Evolutionary conservation across 169 alveolate genomes (phyloP).

Genomic region (Eimeria zaria): DNA sequence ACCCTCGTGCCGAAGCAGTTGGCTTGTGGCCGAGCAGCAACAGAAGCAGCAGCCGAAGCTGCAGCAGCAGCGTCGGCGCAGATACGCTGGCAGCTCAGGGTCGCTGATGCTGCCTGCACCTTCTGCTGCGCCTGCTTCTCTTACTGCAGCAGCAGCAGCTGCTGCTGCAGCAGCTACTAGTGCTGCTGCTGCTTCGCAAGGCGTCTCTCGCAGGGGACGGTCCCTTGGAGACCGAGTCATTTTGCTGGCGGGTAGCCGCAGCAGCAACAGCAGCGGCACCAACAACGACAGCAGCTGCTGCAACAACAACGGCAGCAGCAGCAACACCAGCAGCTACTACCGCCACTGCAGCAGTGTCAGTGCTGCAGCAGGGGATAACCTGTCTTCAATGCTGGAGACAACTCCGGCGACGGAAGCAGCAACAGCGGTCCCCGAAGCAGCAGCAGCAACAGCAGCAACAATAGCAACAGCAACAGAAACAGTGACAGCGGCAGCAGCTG

Average conservation of each 20-base stretch:
- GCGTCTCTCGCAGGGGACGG: conserved; percentile 29
- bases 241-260: neutral
- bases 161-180: conserved; percentile 31
- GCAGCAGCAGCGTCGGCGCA: neutral
- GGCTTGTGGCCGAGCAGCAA: neutral
- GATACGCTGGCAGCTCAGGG: neutral
- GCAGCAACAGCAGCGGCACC: neutral
- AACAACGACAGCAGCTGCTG: no score
- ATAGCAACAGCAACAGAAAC: neutral
- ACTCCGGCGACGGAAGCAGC: neutral
- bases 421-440: neutral
- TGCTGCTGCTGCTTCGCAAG: conserved; percentile 28
- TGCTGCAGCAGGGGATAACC: neutral
- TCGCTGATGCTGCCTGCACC: neutral
- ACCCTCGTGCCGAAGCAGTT: neutral
- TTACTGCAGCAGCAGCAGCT: conserved; percentile 19
- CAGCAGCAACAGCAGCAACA: no score
- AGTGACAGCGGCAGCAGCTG: neutral
- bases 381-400: neutral
- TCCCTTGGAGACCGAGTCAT: neutral
- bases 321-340: neutral
- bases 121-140: neutral
- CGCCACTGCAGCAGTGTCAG: conserved; percentile 5
- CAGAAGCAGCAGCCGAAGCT: conserved; percentile 9
- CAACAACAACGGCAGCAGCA: conserved; percentile 10